Evolutionary conservation across 2,329 filamentous ascomycete species (phyloP).

Genomic region (Phyllosticta citrichinensis): DNA sequence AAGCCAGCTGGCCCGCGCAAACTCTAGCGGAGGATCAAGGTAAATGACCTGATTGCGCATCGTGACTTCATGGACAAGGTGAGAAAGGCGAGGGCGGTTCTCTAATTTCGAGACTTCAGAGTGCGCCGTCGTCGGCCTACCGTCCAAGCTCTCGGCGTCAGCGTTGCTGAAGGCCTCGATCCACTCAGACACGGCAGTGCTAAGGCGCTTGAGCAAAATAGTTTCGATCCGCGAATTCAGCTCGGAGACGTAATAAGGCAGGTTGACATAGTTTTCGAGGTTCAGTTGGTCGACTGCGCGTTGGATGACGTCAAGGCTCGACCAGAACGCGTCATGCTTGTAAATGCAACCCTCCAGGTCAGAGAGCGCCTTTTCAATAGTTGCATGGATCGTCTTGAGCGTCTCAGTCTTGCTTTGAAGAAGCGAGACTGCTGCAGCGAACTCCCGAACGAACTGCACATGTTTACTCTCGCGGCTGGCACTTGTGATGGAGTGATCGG

Average conservation of each 20-base stretch:
- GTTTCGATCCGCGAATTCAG: constrained; percentile 79
- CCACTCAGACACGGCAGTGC: constrained; percentile 76
- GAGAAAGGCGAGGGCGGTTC: constrained; percentile 53
- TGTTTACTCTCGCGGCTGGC: constrained; percentile 71
- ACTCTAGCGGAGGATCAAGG: constrained; percentile 85
- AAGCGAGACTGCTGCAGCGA: constrained; percentile 75
- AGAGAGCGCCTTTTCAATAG: constrained; percentile 66
- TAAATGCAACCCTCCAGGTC: constrained; percentile 83
- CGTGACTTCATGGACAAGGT: constrained; percentile 79
- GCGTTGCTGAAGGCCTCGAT: constrained; percentile 63
- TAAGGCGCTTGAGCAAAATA: constrained; percentile 72
- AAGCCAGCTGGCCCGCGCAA: constrained; percentile 87
- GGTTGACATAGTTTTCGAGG: constrained; percentile 88
- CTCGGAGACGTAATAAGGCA: constrained; percentile 78
- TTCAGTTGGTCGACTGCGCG: constrained; percentile 92
- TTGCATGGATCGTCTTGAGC: constrained; percentile 69
- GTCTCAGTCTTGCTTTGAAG: constrained; percentile 80
- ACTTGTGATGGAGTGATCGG: constrained; percentile 33
- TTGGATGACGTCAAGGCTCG: constrained; percentile 76
- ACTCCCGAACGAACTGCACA: constrained; percentile 91
- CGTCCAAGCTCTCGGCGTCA: constrained; percentile 36
- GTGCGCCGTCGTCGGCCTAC: constrained; percentile 37
- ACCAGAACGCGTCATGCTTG: constrained; percentile 66
- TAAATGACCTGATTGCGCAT: constrained; percentile 99
- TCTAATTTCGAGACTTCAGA: constrained; percentile 19